Evolutionary conservation across 2,329 filamentous ascomycete species (phyloP).

Genomic region (Dryadomyces sulphureus): DNA sequence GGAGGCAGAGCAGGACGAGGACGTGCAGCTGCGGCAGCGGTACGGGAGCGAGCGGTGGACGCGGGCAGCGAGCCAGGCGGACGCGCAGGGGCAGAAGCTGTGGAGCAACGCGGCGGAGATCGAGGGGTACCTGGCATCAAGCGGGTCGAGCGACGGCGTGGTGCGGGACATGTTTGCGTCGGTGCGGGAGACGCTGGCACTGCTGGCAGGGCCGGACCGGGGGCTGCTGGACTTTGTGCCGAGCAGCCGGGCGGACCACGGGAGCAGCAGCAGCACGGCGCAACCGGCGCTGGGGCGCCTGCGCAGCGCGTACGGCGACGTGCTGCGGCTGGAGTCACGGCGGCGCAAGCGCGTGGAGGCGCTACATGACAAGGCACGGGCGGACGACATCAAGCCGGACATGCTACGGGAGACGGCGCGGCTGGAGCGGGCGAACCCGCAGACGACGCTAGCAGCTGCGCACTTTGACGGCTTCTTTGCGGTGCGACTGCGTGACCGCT

Average conservation of each 20-base stretch:
- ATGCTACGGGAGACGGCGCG: constrained; percentile 72
- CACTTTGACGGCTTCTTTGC: constrained; percentile 92
- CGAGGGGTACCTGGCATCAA: constrained; percentile 66
- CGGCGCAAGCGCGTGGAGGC: constrained; percentile 66
- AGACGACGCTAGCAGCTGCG: constrained; percentile 68
- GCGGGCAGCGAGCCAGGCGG: constrained; percentile 52
- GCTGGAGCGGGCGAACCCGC: constrained; percentile 73
- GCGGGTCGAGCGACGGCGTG: constrained; percentile 37
- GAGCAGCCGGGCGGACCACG: constrained; percentile 58
- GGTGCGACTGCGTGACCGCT: constrained; percentile 56
- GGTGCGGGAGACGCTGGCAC: constrained; percentile 57
- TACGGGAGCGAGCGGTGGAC: constrained; percentile 82
- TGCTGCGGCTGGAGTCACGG: constrained; percentile 67
- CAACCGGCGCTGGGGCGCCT: constrained; percentile 66
- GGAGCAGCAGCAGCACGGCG: constrained; percentile 57
- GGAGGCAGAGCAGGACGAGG: constrained; percentile 68
- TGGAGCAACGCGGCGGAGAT: constrained; percentile 67
- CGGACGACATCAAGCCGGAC: constrained; percentile 78
- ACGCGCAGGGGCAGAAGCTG: constrained; percentile 51
- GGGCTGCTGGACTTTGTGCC: constrained; percentile 82
- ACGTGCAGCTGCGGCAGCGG: constrained; percentile 57
- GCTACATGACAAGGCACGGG: constrained; percentile 62
- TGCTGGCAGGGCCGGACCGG: constrained; percentile 67
- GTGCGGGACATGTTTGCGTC: constrained; percentile 68
- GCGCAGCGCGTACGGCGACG: constrained; percentile 70